Percentiles rank a stretch among this genome's conserved stretches.
These are phyloP conservation scores for Hypoxylon lienhwacheense DNA, from an alignment of 495 filamentous ascomycete species.

Conservation along the genomic window DNA sequence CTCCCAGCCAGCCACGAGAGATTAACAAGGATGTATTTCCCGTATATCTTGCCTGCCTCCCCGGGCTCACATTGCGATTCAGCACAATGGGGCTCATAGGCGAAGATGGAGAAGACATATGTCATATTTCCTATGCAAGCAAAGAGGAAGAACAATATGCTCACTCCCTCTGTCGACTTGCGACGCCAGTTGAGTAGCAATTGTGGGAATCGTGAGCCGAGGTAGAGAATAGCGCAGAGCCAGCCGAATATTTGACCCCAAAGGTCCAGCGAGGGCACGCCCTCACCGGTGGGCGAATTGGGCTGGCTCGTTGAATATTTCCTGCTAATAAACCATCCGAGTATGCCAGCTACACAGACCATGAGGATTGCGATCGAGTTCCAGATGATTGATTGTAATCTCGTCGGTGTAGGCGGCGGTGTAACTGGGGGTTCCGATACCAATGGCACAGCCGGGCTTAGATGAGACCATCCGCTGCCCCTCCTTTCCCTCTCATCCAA, in stretches of 20 bases:
- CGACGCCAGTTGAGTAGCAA: slow-evolving; percentile 85
- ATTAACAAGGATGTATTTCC: slow-evolving; percentile 82
- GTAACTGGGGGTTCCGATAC: slow-evolving; percentile 43
- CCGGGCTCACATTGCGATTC: slow-evolving; percentile 53
- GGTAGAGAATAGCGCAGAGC: slow-evolving; percentile 82
- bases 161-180: slow-evolving; percentile 88
- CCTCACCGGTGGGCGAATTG: slow-evolving; percentile 21
- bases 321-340: slow-evolving; percentile 80
- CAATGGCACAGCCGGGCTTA: slow-evolving; percentile 80
- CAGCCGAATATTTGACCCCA: slow-evolving; percentile 87
- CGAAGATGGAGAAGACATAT: slow-evolving; percentile 88
- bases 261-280: slow-evolving; percentile 62
- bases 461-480: slow-evolving; percentile 59
- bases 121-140: slow-evolving; percentile 93
- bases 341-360: slow-evolving; percentile 77
- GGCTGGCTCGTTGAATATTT: slow-evolving; percentile 31
- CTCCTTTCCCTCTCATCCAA: slow-evolving; percentile 46
- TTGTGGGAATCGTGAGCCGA: slow-evolving; percentile 85
- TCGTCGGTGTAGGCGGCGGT: slow-evolving; percentile 45
- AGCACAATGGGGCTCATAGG: slow-evolving; percentile 69
- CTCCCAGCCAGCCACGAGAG: slow-evolving; percentile 87
- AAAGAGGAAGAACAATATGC: slow-evolving; percentile 92
- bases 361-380: slow-evolving; percentile 72
- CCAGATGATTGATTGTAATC: slow-evolving; percentile 63
- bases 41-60: slow-evolving; percentile 64